phyloP scores from a whole-genome alignment of 371 early-diverging fungal genomes.

The Actinomucor elegans region DNA sequence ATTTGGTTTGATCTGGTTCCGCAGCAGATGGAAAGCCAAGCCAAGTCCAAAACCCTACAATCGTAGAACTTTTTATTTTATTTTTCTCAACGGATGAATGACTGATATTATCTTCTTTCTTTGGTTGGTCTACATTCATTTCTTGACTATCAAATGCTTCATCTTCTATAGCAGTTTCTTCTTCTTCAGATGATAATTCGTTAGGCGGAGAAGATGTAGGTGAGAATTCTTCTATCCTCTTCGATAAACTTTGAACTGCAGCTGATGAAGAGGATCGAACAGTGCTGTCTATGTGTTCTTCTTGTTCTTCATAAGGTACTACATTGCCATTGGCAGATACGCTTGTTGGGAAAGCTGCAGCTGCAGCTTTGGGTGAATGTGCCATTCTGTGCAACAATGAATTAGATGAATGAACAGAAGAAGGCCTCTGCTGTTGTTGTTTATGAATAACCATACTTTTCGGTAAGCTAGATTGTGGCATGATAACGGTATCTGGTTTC shows the following conservation, averaged over 20 bases:
- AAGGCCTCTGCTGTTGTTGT: conserved; percentile 1
- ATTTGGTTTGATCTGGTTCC: not conserved
- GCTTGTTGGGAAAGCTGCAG: conserved; percentile 22
- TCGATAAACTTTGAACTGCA: conserved; percentile 9
- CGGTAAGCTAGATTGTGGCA: conserved; percentile 3
- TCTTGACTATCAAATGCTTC: not conserved
- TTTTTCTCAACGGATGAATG: too few relatives aligned
- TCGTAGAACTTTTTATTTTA: too few relatives aligned
- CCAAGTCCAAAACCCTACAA: conserved; percentile 9
- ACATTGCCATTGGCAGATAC: conserved; percentile 25
- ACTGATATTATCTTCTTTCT: too few relatives aligned
- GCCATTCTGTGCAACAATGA: conserved; percentile 10
- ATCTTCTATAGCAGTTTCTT: not conserved
- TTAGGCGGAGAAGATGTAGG: too few relatives aligned
- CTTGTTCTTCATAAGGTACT: not conserved
- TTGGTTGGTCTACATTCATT: not conserved
- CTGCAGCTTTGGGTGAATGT: conserved; percentile 20
- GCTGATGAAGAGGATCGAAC: not conserved
- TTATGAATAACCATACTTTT: not conserved
- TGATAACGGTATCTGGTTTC: conserved; percentile 3
- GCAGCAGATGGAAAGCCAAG: conserved; percentile 7
- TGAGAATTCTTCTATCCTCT: too few relatives aligned
- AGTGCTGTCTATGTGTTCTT: not conserved
- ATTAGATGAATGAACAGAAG: conserved; percentile 4
- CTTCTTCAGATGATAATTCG: not conserved